Conservation (phyloP, 208 protist species). For the Vickermania ingenoplastis region DNA sequence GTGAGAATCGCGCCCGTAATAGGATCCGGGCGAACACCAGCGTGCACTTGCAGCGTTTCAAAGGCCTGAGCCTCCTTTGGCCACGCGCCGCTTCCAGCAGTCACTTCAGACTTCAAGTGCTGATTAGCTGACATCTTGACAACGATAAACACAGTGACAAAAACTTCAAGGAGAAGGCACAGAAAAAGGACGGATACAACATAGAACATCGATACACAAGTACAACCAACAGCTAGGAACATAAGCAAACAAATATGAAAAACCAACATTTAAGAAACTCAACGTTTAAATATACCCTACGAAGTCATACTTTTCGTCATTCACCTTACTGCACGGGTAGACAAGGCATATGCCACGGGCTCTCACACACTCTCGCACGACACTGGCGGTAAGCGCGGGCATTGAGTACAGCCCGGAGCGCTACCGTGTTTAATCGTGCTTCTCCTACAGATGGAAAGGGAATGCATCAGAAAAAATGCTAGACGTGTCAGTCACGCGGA, state of each 20-base stretch:
- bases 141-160: constrained; percentile 3
- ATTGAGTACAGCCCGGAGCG: no score
- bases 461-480: no score
- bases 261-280: constrained; percentile 7
- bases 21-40: constrained; percentile 68
- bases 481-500: no score
- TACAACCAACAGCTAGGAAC: constrained; percentile 10
- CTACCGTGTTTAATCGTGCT: no score
- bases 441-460: no score
- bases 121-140: constrained; percentile 51
- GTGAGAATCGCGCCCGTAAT: constrained; percentile 85
- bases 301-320: no score
- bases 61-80: constrained; percentile 53
- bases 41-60: constrained; percentile 78
- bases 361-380: no score
- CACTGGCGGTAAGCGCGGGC: no score
- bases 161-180: constrained; percentile 9
- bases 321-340: no score
- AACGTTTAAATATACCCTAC: no score
- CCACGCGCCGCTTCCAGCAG: constrained; percentile 67
- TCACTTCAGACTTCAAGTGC: constrained; percentile 64
- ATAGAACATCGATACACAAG: constrained; percentile 9
- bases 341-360: no score
- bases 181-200: constrained; percentile 7
- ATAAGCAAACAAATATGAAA: constrained; percentile 14